Conservation (phyloP, 2,329 filamentous ascomycete species). For the Mycocentrospora acerina region DNA sequence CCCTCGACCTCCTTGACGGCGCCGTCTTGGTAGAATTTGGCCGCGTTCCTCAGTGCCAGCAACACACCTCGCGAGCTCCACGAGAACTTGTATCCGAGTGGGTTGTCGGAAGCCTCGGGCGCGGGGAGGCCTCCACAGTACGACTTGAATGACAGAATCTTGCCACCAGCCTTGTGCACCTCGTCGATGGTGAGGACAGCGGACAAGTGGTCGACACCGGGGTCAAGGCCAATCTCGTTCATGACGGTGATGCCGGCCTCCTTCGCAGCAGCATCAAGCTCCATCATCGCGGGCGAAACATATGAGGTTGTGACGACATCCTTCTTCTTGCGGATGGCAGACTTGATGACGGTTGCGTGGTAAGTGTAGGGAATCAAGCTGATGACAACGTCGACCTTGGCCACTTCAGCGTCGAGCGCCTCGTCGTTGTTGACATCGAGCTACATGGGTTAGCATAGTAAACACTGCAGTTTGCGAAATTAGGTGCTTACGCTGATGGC, state of each 20-base stretch:
- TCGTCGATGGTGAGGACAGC: constrained; percentile 85
- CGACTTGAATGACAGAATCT: constrained; percentile 77
- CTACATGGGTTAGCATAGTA: constrained; percentile 42
- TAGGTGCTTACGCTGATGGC: constrained; percentile 57
- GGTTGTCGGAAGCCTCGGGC: constrained; percentile 78
- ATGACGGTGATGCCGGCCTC: constrained; percentile 93
- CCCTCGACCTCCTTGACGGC: constrained; percentile 61
- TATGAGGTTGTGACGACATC: constrained; percentile 95
- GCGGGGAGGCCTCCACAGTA: constrained; percentile 64
- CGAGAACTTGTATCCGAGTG: constrained; percentile 90
- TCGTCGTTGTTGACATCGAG: constrained; percentile 78
- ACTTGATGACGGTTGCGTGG: constrained; percentile 79
- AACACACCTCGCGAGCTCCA: constrained; percentile 77
- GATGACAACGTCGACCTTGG: constrained; percentile 73
- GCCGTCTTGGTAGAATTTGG: constrained; percentile 79
- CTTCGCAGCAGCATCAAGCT: constrained; percentile 80
- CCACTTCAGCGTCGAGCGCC: constrained; percentile 78
- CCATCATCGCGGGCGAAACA: constrained; percentile 88
- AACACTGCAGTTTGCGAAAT: neutral
- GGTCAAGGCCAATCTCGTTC: constrained; percentile 73
- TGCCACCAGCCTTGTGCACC: constrained; percentile 85
- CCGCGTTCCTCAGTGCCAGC: constrained; percentile 82
- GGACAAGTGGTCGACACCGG: constrained; percentile 73
- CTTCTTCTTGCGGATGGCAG: constrained; percentile 90
- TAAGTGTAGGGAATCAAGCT: constrained; percentile 75